phyloP scores from a whole-genome alignment of 208 protist species.

The Herpetomonas samuelpessoai region DNA sequence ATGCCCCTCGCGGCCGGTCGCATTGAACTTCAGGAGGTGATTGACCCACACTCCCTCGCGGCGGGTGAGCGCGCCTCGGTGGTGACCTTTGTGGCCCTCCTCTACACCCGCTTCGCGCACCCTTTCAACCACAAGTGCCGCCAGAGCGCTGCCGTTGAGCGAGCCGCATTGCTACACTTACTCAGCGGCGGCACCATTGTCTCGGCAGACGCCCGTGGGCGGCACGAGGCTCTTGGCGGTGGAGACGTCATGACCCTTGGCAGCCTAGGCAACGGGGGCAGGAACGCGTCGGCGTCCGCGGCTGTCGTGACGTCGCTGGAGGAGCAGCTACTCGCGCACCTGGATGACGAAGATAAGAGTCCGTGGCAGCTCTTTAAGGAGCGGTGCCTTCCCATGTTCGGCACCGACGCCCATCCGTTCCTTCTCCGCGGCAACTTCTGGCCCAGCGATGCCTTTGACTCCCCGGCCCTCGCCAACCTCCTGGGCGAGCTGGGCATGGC shows the following conservation, averaged over 20 bases:
- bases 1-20: slow-evolving; percentile 26
- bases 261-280: background rate
- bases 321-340: slow-evolving; percentile 43
- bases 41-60: slow-evolving; percentile 73
- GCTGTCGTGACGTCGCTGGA: slow-evolving; percentile 11
- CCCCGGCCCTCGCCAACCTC: slow-evolving; percentile 64
- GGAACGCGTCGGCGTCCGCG: slow-evolving; percentile 1
- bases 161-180: slow-evolving; percentile 59
- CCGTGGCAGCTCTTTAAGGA: slow-evolving; percentile 89
- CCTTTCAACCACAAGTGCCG: slow-evolving; percentile 88
- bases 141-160: slow-evolving; percentile 61
- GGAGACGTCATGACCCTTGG: too few species aligned
- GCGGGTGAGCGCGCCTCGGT: slow-evolving; percentile 56
- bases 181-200: slow-evolving; percentile 48
- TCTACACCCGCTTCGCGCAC: slow-evolving; percentile 86
- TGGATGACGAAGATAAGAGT: slow-evolving; percentile 83
- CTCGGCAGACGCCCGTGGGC: slow-evolving; percentile 12
- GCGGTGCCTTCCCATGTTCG: slow-evolving; percentile 75
- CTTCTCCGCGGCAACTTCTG: slow-evolving; percentile 89
- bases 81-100: slow-evolving; percentile 75
- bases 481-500: slow-evolving; percentile 75
- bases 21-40: slow-evolving; percentile 65
- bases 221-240: too few species aligned
- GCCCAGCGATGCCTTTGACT: slow-evolving; percentile 81
- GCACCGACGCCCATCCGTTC: slow-evolving; percentile 71